These are phyloP conservation scores for Papiliotrema terrestris DNA, from an alignment of 1,284 basidiomycete genomes.

Conservation along the genomic window DNA sequence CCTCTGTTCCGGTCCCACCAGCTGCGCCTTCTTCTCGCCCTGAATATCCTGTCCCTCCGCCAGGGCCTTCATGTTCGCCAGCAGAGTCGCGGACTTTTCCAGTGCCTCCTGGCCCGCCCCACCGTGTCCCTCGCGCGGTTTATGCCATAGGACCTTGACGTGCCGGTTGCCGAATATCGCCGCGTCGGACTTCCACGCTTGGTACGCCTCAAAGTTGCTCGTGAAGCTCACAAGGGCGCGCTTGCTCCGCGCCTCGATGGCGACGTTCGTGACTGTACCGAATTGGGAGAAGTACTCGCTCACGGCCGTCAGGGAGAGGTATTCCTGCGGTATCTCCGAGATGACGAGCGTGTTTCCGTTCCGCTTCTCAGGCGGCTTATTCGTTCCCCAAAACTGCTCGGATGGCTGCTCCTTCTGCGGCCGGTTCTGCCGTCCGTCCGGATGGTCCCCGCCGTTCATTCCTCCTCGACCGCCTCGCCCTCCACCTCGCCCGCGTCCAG, in stretches of 20 bases:
- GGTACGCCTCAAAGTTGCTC: conserved; percentile 77
- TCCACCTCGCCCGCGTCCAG: conserved; percentile 32
- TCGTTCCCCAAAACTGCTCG: conserved; percentile 26
- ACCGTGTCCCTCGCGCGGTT: conserved; percentile 82
- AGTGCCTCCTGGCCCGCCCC: conserved; percentile 67
- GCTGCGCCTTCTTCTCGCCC: conserved; percentile 23
- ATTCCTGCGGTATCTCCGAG: conserved; percentile 85
- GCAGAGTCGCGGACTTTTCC: conserved; percentile 67
- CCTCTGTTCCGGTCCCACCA: conserved; percentile 34
- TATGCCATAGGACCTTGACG: conserved; percentile 91
- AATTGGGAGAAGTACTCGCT: conserved; percentile 89
- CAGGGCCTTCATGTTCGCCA: conserved; percentile 58
- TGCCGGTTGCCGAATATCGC: conserved; percentile 92
- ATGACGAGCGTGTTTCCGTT: conserved; percentile 84
- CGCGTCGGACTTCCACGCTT: conserved; percentile 87
- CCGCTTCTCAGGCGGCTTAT: conserved; percentile 49
- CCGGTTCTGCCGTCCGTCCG: neutral
- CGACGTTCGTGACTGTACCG: conserved; percentile 88
- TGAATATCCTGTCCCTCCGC: conserved; percentile 26
- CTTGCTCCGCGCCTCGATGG: conserved; percentile 72
- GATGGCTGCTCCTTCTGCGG: neutral
- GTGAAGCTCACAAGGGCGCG: conserved; percentile 81
- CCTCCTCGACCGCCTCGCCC: conserved; percentile 45
- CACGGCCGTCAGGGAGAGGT: conserved; percentile 71
- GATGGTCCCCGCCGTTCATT: neutral